Evolutionary conservation across 164 flowering plant species (phyloP).

Genomic region (Echeveria elegans): DNA sequence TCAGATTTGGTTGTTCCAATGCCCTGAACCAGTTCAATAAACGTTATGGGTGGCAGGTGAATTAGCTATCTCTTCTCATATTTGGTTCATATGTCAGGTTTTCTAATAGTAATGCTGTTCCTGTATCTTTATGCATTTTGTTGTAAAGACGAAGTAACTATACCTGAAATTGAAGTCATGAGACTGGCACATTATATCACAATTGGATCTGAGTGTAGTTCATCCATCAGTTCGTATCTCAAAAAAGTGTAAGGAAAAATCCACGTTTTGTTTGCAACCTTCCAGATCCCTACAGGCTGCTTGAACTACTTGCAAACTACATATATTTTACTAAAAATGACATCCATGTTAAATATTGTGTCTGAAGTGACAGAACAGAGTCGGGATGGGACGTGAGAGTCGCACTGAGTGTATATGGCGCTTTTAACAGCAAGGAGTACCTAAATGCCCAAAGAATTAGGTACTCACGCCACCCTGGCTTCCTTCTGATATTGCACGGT

Average conservation of each 20-base stretch:
- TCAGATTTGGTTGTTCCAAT: constrained; percentile 50
- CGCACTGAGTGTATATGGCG: constrained; percentile 51
- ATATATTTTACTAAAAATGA: not conserved
- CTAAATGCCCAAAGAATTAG: constrained; percentile 81
- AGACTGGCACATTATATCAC: constrained; percentile 82
- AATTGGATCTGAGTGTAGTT: constrained; percentile 67
- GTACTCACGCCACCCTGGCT: constrained; percentile 17
- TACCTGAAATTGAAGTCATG: constrained; percentile 87
- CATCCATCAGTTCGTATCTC: constrained; percentile 37
- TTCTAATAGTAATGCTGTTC: not conserved
- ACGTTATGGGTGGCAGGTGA: constrained; percentile 74
- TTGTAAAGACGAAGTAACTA: constrained; percentile 65
- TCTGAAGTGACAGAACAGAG: constrained; percentile 38
- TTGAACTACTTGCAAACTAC: not conserved
- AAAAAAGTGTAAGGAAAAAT: constrained; percentile 37
- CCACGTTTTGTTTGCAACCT: constrained; percentile 1
- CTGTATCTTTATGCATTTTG: not conserved
- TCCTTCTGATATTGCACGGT: not conserved
- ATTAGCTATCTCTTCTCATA: not conserved
- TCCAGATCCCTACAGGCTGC: not conserved
- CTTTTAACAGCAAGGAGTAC: constrained; percentile 71
- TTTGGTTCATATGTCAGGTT: not conserved
- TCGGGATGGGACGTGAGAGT: constrained; percentile 82
- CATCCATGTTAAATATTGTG: not conserved
- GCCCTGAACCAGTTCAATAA: constrained; percentile 45